Percentiles rank a stretch among this genome's conserved stretches.
Evolutionary conservation across 768 basidiomycete species (phyloP).

Genomic region (Tricholoma hemisulphureum): DNA sequence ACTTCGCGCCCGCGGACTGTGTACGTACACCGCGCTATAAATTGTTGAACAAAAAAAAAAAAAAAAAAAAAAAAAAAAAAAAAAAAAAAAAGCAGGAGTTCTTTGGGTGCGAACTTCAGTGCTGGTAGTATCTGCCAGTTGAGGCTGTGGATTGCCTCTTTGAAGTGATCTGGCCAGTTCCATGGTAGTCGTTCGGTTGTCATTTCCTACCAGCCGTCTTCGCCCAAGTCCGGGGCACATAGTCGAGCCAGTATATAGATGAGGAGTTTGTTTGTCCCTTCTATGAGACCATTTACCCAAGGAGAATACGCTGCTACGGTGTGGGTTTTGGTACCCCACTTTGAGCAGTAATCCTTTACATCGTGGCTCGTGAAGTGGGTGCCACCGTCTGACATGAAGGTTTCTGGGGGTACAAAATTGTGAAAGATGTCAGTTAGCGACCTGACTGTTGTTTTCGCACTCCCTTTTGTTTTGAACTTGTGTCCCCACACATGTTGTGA

Average conservation of each 20-base stretch:
- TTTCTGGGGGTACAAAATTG: constrained; percentile 18
- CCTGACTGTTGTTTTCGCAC: not conserved
- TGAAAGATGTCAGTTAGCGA: constrained; percentile 11
- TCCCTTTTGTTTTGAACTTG: constrained; percentile 21
- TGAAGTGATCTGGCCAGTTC: constrained; percentile 33
- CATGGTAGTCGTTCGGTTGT: constrained; percentile 19
- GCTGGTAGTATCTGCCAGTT: constrained; percentile 24
- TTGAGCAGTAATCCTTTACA: constrained; percentile 26
- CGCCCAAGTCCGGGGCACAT: constrained; percentile 26
- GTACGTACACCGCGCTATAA: too few relatives aligned
- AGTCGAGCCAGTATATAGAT: constrained; percentile 24
- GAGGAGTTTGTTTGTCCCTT: constrained; percentile 31
- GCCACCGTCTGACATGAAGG: constrained; percentile 26
- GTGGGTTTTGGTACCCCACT: constrained; percentile 10
- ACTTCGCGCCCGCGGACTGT: too few relatives aligned
- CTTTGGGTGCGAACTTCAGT: constrained; percentile 27
- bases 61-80: too few relatives aligned
- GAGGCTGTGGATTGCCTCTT: constrained; percentile 22
- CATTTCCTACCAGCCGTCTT: constrained; percentile 19
- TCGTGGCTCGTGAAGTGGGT: constrained; percentile 13
- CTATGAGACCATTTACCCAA: constrained; percentile 34
- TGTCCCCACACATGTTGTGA: constrained; percentile 29
- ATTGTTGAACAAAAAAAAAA: too few relatives aligned
- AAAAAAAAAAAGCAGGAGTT: constrained; percentile 32
- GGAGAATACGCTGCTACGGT: not conserved